These are phyloP conservation scores for Microcyclospora tardicrescens DNA, from an alignment of 2,329 filamentous ascomycete species.

Conservation along the genomic window DNA sequence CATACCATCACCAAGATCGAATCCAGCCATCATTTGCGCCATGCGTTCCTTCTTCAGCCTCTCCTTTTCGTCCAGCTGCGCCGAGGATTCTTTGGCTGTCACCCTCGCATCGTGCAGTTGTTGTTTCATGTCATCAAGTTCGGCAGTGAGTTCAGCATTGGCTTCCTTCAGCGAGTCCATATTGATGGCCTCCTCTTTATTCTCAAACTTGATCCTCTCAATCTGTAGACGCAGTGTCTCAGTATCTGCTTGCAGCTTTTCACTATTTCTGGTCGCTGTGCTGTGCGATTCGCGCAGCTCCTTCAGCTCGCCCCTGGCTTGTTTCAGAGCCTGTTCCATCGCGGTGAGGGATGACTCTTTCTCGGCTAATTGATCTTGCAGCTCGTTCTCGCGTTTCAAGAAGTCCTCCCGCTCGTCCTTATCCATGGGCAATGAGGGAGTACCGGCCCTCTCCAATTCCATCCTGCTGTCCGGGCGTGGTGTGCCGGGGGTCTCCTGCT, in stretches of 20 bases:
- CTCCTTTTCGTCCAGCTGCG: conserved; percentile 90
- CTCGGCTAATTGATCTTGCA: conserved; percentile 92
- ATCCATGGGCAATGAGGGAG: conserved; percentile 75
- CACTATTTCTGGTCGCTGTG: conserved; percentile 78
- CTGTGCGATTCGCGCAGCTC: conserved; percentile 76
- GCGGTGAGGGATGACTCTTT: conserved; percentile 71
- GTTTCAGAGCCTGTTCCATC: conserved; percentile 66
- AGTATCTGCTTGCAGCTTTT: conserved; percentile 69
- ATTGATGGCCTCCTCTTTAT: conserved; percentile 91
- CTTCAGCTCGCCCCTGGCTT: conserved; percentile 73
- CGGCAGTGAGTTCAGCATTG: conserved; percentile 79
- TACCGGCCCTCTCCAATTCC: conserved; percentile 66
- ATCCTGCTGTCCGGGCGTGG: conserved; percentile 49
- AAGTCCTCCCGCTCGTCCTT: conserved; percentile 98
- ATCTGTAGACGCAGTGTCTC: conserved; percentile 96
- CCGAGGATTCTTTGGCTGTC: conserved; percentile 85
- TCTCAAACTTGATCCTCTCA: conserved; percentile 88
- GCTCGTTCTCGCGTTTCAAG: conserved; percentile 82
- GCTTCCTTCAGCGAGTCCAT: conserved; percentile 97
- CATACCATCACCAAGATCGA: conserved; percentile 82
- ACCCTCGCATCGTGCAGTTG: conserved; percentile 92
- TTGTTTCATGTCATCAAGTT: conserved; percentile 91
- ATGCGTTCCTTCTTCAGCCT: conserved; percentile 98
- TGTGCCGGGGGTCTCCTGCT: conserved; percentile 36
- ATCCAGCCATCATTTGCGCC: conserved; percentile 99